Conservation (phyloP, 2,329 filamentous ascomycete species). For the Delphinella strobiligena region DNA sequence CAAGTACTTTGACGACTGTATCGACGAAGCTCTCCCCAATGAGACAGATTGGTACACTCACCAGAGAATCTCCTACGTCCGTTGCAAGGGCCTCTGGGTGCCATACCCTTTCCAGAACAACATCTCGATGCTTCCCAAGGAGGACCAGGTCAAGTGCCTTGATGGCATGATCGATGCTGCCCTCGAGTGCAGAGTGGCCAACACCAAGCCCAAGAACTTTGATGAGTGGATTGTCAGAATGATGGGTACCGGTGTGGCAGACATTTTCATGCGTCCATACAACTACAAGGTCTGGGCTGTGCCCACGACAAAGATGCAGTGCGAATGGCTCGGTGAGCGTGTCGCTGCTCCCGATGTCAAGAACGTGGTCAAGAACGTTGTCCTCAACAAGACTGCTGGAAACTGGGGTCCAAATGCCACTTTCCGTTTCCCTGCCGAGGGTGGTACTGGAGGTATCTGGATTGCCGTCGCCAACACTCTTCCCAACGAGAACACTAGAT, state of each 20-base stretch:
- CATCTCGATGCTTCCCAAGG: constrained; percentile 94
- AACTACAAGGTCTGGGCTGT: constrained; percentile 99
- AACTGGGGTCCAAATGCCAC: constrained; percentile 98
- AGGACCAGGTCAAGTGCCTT: constrained; percentile 89
- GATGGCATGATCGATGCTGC: constrained; percentile 94
- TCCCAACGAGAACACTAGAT: constrained; percentile 81
- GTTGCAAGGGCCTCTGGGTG: constrained; percentile 92
- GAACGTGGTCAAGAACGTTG: constrained; percentile 82
- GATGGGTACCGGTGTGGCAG: constrained; percentile 77
- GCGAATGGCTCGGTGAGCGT: constrained; percentile 94
- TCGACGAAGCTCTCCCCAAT: constrained; percentile 90
- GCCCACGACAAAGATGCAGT: constrained; percentile 99
- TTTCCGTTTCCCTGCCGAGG: constrained; percentile 92
- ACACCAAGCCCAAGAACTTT: constrained; percentile 89
- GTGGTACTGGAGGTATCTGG: constrained; percentile 98
- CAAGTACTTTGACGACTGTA: constrained; percentile 99
- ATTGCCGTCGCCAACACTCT: constrained; percentile 90
- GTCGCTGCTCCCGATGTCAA: constrained; percentile 95
- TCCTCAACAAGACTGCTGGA: constrained; percentile 89
- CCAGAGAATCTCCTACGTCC: constrained; percentile 97
- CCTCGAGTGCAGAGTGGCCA: constrained; percentile 72
- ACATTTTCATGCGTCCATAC: constrained; percentile 98
- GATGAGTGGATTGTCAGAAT: constrained; percentile 97
- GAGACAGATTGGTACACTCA: constrained; percentile 94
- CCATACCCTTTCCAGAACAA: constrained; percentile 99